Evolutionary conservation across 495 filamentous ascomycete species (phyloP), one percentile per base, ranked within the genome.

Genomic region (Pyrenula aspistea): DNA sequence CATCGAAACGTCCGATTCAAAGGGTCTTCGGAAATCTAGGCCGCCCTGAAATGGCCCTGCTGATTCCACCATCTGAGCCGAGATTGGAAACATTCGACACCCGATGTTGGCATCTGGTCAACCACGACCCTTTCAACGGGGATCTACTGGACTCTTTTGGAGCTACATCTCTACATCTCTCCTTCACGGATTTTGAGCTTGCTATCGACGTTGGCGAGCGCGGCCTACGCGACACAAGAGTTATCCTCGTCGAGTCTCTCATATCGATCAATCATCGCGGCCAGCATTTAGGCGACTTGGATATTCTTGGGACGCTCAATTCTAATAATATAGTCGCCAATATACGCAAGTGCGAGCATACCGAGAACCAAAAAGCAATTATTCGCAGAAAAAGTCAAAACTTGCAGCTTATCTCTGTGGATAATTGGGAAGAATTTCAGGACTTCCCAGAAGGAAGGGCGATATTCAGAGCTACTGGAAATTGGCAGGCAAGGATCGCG

Each of bases 151-250:
- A 68, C 53, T 50, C 42, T 50, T 75, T 75, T 54, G 4, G 55
- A 23, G 51, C 57, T 10, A 71, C 66, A 20, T 71, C 73, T 0
- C 55, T 76, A 3, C 73, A 74, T 57, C 56, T 75, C 0, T 70
- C 67, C 2, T 73, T 74, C 61, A 75, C 73, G 0, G 61, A 58
- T 0, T 70, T 57, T 24, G 54, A 60, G 21, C 21, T 68, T 4
- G 62, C 71, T 0, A 3, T 72, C 0, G 56, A 64, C 24, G 54
- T 54, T 12, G 55, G 55, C 0, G 0, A 60, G 57, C 31, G 31
- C 15, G 50, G 50, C n/a, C 50, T 21, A 8, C 50, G 50, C 8
- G 50, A 24, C 50, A 24, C 50, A 8, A 21, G 22, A 10, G 22
- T 52, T 8, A 53, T 49, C 12, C 51, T 48, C 1, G 57, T 58